Evolutionary conservation across 2,329 filamentous ascomycete genomes (phyloP).

Genomic region (Pseudogymnoascus sp.): DNA sequence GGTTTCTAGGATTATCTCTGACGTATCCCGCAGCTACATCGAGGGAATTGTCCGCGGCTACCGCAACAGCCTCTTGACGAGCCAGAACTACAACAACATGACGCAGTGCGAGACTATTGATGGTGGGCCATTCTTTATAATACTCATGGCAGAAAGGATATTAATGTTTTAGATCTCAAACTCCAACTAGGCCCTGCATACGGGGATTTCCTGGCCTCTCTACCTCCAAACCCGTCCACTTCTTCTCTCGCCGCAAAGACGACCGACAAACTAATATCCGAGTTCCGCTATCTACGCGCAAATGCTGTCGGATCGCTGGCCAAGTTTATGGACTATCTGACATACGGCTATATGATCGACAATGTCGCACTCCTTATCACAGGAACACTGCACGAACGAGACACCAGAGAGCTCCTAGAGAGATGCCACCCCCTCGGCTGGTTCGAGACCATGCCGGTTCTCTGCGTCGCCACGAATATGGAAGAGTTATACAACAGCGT

Average conservation of each 20-base stretch:
- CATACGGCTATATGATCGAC: slow-evolving; percentile 99
- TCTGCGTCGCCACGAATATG: slow-evolving; percentile 96
- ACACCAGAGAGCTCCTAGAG: slow-evolving; percentile 90
- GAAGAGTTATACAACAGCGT: slow-evolving; percentile 99
- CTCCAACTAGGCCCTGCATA: slow-evolving; percentile 94
- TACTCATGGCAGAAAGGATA: background rate
- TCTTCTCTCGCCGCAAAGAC: slow-evolving; percentile 91
- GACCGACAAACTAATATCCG: slow-evolving; percentile 94
- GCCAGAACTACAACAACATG: slow-evolving; percentile 88
- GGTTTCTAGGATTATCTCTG: slow-evolving; percentile 21
- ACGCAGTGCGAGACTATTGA: slow-evolving; percentile 97
- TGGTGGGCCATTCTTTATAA: slow-evolving; percentile 47
- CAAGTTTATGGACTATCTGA: slow-evolving; percentile 96
- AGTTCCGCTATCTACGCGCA: slow-evolving; percentile 92
- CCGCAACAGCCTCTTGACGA: slow-evolving; percentile 83
- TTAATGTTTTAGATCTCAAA: slow-evolving; percentile 70
- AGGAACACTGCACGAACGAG: slow-evolving; percentile 91
- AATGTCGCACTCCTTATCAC: slow-evolving; percentile 97
- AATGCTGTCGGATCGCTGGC: slow-evolving; percentile 87
- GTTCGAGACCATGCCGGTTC: slow-evolving; percentile 98
- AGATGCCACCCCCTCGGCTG: slow-evolving; percentile 94
- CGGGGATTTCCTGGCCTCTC: slow-evolving; percentile 87
- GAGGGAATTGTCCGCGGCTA: slow-evolving; percentile 97
- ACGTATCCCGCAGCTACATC: slow-evolving; percentile 62
- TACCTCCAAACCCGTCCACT: slow-evolving; percentile 94